Evolutionary conservation across 768 basidiomycete genomes (phyloP), one percentile per base, ranked within the genome.

Genomic region (Boletus rubroflammeus): DNA sequence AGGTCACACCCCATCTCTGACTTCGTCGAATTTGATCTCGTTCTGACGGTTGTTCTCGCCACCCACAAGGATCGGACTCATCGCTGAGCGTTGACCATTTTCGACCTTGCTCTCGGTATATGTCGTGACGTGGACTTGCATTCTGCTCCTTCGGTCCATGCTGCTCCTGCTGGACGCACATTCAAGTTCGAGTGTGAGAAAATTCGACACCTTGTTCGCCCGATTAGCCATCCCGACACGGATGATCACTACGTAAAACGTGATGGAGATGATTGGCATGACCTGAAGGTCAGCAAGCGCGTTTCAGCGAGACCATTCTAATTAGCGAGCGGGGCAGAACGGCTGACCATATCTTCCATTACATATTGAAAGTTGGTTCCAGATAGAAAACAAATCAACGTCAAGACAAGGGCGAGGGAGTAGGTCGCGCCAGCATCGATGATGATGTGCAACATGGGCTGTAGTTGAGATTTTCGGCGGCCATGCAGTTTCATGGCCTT

Each of bases 31-130:
- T 2, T 32, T 19, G 11, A 8, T 9, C 6, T 10, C 31, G 36
- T 73, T 70, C 51, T 38, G 54, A 23, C 11, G 11, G 8, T 25
- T 13, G 36, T n/a, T 35, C 6, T 17, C 10, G 23, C 5, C 3
- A 39, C 7, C 15, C 15, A 31, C 6, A 1, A 10, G 25, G n/a
- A 14, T 46, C 25, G 29, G 25, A 28, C 9, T 11, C 15, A 17
- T 10, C 4, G 21, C 26, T 3, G 11, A 39, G n/a, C 21, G 5
- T 19, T 13, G 49, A 19, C n/a, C 38, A 11, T 41, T n/a, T 3
- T 50, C 41, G 1, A 23, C 4, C 15, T 21, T 51, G n/a, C 4
- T 28, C 42, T 59, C 51, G 8, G 57, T 54, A 5, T 35, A 15
- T 10, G 49, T 42, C 6, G 19, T 36, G 9, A 50, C 43, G 4